phyloP scores from a whole-genome alignment of 169 alveolate species.

The Eimeria falciformis region DNA sequence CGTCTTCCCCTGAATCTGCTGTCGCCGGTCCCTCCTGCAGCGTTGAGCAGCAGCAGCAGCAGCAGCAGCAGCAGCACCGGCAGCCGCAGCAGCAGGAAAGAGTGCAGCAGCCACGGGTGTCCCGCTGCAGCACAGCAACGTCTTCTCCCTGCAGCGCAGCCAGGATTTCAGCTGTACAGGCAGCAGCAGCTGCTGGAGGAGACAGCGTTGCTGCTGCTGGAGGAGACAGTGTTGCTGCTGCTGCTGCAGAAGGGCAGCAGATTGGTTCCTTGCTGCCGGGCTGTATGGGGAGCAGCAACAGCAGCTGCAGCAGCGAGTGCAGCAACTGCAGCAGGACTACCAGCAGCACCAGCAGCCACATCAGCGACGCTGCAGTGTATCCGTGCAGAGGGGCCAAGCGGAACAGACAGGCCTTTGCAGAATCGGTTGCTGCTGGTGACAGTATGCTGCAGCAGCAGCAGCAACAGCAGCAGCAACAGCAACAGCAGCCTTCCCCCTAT shows the following conservation, averaged over 20 bases:
- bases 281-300: constrained; percentile 9
- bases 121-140: constrained; percentile 60
- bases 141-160: constrained; percentile 47
- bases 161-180: neutral
- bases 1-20: neutral
- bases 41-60: constrained; percentile 29
- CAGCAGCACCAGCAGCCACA: constrained; percentile 15
- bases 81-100: constrained; percentile 59
- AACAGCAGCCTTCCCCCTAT: constrained; percentile 51
- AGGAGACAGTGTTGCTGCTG: neutral
- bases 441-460: constrained; percentile 45
- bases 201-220: constrained; percentile 6
- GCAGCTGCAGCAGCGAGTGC: constrained; percentile 37
- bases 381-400: neutral
- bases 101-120: constrained; percentile 25
- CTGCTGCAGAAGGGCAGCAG: neutral
- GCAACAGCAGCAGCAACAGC: constrained; percentile 60
- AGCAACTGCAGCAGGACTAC: constrained; percentile 64
- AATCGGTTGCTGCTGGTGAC: constrained; percentile 15
- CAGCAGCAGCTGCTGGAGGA: constrained; percentile 23
- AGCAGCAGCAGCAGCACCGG: constrained; percentile 56
- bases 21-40: neutral
- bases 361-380: neutral
- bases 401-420: constrained; percentile 44
- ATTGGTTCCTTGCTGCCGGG: neutral